Evolutionary conservation across 1,284 basidiomycete species (phyloP).

Genomic region (Cutaneotrichosporon sp.): DNA sequence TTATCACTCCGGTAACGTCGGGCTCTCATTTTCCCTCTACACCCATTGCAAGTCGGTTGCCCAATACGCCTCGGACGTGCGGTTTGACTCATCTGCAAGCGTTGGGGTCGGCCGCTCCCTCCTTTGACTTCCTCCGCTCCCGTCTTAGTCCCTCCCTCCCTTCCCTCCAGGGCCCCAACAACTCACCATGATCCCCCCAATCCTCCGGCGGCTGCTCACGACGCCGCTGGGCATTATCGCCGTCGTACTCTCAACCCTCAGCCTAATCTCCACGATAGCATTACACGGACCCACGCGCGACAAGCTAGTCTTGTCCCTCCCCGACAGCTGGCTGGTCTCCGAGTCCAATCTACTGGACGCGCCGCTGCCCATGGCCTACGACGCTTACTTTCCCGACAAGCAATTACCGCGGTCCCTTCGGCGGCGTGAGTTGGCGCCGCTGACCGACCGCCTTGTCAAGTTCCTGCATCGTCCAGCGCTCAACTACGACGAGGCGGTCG

Average conservation of each 20-base stretch:
- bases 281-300: not conserved
- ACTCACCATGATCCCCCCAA: not conserved
- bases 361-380: conserved; percentile 25
- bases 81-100: too few species aligned
- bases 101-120: not conserved
- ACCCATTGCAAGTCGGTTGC: too few species aligned
- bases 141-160: not conserved
- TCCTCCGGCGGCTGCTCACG: not conserved
- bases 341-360: conserved; percentile 11
- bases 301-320: not conserved
- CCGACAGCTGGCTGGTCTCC: not conserved
- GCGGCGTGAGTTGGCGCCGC: conserved; percentile 7
- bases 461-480: conserved; percentile 44
- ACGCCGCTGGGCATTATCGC: not conserved
- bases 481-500: conserved; percentile 24
- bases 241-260: not conserved
- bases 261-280: not conserved
- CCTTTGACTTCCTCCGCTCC: not conserved
- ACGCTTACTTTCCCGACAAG: conserved; percentile 20
- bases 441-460: conserved; percentile 15
- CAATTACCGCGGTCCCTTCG: conserved; percentile 25
- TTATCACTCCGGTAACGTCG: too few species aligned
- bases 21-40: too few species aligned
- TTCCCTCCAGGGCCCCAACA: too few species aligned
- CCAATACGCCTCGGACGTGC: too few species aligned